Evolutionary conservation across 495 filamentous ascomycete species (phyloP).

Genomic region (Penicillium herquei): DNA sequence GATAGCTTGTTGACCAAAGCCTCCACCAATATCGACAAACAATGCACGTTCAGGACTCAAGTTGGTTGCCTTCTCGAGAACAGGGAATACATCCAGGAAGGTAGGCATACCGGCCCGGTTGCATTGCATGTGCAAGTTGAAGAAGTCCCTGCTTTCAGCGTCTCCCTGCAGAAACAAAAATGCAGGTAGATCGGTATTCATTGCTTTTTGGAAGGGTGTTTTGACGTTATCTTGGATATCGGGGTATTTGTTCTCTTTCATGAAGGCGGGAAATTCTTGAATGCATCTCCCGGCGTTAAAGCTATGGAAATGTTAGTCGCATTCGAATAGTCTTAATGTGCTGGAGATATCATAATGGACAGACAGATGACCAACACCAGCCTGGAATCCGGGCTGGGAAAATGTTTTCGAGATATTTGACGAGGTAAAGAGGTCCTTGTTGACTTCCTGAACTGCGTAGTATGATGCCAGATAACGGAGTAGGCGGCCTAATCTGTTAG

Average conservation of each 20-base stretch:
- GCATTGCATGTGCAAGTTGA: conserved; percentile 37
- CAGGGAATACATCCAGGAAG: conserved; percentile 29
- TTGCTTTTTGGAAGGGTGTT: conserved; percentile 29
- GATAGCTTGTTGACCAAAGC: conserved; percentile 44
- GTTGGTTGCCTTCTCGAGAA: conserved; percentile 6
- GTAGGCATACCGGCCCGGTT: conserved; percentile 13
- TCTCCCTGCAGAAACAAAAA: conserved; percentile 30
- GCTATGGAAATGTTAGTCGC: conserved; percentile 10
- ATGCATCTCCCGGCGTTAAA: conserved; percentile 20
- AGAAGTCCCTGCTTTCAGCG: conserved; percentile 26
- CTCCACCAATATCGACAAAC: conserved; percentile 49
- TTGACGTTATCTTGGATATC: conserved; percentile 27
- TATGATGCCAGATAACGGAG: conserved; percentile 39
- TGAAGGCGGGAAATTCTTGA: conserved; percentile 27
- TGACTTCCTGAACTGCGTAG: conserved; percentile 29
- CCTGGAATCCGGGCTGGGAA: conserved; percentile 6
- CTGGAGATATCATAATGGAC: not conserved
- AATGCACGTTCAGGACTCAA: conserved; percentile 16
- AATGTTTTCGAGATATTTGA: conserved; percentile 30
- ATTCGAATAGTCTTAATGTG: not conserved
- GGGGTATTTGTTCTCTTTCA: conserved; percentile 33
- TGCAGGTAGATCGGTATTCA: conserved; percentile 30
- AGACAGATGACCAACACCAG: conserved; percentile 1
- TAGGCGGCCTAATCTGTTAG: conserved; percentile 28
- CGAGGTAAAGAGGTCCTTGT: conserved; percentile 24